Conservation (phyloP, 2,329 filamentous ascomycete genomes). For the Alternaria brassicicola region DNA sequence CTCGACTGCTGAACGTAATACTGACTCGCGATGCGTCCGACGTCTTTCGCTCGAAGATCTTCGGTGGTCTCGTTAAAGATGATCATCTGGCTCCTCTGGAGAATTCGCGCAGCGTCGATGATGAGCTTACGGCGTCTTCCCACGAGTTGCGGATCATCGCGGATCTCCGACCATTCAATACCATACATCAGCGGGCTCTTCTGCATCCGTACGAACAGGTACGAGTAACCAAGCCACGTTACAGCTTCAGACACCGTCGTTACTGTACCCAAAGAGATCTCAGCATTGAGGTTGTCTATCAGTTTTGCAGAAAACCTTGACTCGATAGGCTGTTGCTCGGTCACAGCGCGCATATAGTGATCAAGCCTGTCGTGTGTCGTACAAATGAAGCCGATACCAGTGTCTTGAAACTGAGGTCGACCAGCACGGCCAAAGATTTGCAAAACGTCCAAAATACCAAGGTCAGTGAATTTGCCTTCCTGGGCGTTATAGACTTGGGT, state of each 20-base stretch:
- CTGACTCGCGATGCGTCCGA: constrained; percentile 95
- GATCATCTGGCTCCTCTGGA: constrained; percentile 97
- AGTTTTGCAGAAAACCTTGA: constrained; percentile 93
- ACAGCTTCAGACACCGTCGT: constrained; percentile 93
- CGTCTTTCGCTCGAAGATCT: constrained; percentile 90
- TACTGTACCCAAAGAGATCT: constrained; percentile 91
- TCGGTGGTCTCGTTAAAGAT: constrained; percentile 96
- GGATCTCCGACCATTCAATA: constrained; percentile 90
- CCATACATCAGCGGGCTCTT: constrained; percentile 90
- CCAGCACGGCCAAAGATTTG: constrained; percentile 99
- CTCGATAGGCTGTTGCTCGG: constrained; percentile 94
- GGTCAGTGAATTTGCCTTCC: constrained; percentile 93
- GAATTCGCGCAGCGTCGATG: constrained; percentile 82
- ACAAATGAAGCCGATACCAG: constrained; percentile 96
- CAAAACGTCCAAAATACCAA: constrained; percentile 94
- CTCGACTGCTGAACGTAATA: constrained; percentile 94
- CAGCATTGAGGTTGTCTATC: constrained; percentile 95
- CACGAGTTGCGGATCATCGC: constrained; percentile 86
- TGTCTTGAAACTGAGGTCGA: constrained; percentile 96
- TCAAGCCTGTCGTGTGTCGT: constrained; percentile 92
- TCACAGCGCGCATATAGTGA: constrained; percentile 91
- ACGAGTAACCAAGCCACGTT: constrained; percentile 97
- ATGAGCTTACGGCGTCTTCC: constrained; percentile 83
- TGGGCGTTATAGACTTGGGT: constrained; percentile 97
- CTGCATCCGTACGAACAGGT: constrained; percentile 95